phyloP scores from a whole-genome alignment of 1,139 yeast species.

The Yamadazyma siamensis region DNA sequence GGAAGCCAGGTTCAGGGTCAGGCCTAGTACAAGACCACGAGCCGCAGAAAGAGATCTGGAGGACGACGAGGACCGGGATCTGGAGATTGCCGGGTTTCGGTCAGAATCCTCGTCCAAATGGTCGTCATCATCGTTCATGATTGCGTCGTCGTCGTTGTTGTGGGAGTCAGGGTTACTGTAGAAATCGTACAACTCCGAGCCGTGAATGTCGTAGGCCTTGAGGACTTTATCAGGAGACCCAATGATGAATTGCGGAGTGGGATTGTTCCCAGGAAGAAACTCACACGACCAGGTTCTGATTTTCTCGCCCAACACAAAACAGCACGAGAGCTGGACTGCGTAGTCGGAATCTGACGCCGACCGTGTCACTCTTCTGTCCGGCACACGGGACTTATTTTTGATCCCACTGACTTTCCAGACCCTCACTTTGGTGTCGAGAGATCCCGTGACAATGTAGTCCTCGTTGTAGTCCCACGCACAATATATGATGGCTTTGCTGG shows the following conservation, averaged over 20 bases:
- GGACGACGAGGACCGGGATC: slow-evolving; percentile 2
- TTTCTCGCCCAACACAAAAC: slow-evolving; percentile 41
- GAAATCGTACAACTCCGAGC: slow-evolving; percentile 42
- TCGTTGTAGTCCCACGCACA: slow-evolving; percentile 76
- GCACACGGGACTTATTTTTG: slow-evolving; percentile 17
- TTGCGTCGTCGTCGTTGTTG: slow-evolving; percentile 8
- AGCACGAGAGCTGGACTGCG: slow-evolving; percentile 23
- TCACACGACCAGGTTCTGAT: slow-evolving; percentile 63
- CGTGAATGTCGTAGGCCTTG: slow-evolving; percentile 53
- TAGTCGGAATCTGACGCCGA: slow-evolving; percentile 12
- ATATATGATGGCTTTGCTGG: slow-evolving; percentile 58
- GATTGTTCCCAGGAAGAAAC: slow-evolving; percentile 50
- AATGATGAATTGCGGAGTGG: slow-evolving; percentile 55
- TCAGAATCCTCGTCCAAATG: slow-evolving; percentile 23
- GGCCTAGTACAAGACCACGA: too few species aligned
- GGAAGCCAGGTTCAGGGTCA: background rate
- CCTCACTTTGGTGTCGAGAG: slow-evolving; percentile 62
- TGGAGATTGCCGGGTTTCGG: slow-evolving; percentile 20
- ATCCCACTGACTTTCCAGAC: slow-evolving; percentile 59
- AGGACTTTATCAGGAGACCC: slow-evolving; percentile 80
- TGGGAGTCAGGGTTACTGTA: slow-evolving; percentile 37
- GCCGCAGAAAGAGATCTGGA: slow-evolving; percentile 3
- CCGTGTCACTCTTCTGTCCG: slow-evolving; percentile 23
- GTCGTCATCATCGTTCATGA: slow-evolving; percentile 14
- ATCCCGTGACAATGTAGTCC: slow-evolving; percentile 61